Percentiles rank a stretch among this genome's conserved stretches.
phyloP scores from a whole-genome alignment of 768 basidiomycete species.

The Rhodotorula babjevae region DNA sequence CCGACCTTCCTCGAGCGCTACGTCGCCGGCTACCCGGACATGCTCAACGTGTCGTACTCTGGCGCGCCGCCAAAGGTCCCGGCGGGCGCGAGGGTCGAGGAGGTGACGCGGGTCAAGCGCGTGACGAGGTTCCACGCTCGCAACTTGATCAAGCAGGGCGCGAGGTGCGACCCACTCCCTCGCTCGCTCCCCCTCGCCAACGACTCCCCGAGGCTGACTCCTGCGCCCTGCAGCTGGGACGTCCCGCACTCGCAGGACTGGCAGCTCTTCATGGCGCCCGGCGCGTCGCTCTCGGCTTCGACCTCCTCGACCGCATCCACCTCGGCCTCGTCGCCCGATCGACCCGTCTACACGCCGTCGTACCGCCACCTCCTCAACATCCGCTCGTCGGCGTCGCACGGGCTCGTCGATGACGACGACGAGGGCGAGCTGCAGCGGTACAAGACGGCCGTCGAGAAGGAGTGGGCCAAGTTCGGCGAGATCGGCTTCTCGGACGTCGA shows the following conservation, averaged over 20 bases:
- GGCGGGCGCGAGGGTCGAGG: constrained; percentile 69
- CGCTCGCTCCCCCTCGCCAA: background rate
- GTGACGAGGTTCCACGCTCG: constrained; percentile 82
- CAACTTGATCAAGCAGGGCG: constrained; percentile 67
- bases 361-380: constrained; percentile 44
- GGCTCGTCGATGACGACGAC: constrained; percentile 26
- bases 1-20: constrained; percentile 84
- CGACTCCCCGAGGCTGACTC: background rate
- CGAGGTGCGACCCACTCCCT: constrained; percentile 42
- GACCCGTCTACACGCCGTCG: constrained; percentile 25
- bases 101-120: constrained; percentile 68
- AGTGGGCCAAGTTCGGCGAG: constrained; percentile 74
- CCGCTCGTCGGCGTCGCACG: constrained; percentile 37
- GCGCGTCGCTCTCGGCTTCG: background rate
- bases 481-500: constrained; percentile 52
- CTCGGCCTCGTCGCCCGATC: background rate
- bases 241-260: constrained; percentile 45
- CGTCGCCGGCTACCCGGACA: constrained; percentile 77
- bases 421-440: constrained; percentile 35
- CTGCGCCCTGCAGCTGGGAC: constrained; percentile 50
- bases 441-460: constrained; percentile 50
- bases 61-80: constrained; percentile 57
- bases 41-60: constrained; percentile 54
- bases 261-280: constrained; percentile 31
- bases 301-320: background rate